Conservation (phyloP, 139 green algal genomes). For the Asterochloris sp. region DNA sequence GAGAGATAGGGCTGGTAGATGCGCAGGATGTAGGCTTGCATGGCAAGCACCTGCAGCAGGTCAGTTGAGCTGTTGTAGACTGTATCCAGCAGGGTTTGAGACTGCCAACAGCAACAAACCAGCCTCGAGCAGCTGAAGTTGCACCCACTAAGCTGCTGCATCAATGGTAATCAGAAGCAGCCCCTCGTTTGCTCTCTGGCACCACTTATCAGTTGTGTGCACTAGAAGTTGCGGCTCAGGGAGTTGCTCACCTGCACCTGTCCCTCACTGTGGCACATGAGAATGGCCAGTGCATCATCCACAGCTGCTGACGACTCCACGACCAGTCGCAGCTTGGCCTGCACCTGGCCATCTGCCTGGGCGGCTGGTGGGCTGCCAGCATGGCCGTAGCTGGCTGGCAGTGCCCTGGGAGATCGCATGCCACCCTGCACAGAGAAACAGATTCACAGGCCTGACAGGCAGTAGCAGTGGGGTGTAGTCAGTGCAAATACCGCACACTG, state of each 20-base stretch:
- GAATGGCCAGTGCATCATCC: constrained; percentile 85
- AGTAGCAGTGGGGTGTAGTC: no score
- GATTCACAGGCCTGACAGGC: no score
- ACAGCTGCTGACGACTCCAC: constrained; percentile 86
- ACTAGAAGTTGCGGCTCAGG: not conserved
- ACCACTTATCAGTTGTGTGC: no score
- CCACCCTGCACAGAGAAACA: not conserved
- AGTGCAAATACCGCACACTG: not conserved
- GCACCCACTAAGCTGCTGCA: no score
- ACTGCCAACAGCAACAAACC: not conserved
- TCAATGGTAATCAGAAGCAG: no score
- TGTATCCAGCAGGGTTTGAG: no score
- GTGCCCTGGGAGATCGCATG: not conserved
- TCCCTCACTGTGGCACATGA: constrained; percentile 67
- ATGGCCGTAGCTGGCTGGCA: not conserved
- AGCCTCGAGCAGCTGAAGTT: not conserved
- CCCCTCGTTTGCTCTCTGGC: no score
- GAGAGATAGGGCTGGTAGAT: constrained; percentile 83
- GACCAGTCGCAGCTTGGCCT: constrained; percentile 66
- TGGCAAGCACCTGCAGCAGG: constrained; percentile 48
- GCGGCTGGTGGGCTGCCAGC: constrained; percentile 1
- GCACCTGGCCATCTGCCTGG: constrained; percentile 20
- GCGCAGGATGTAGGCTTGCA: constrained; percentile 84
- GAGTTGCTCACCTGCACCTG: constrained; percentile 27
- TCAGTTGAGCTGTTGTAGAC: not conserved